Conservation (phyloP, 2,329 filamentous ascomycete genomes). For the Bipolaris oryzae region DNA sequence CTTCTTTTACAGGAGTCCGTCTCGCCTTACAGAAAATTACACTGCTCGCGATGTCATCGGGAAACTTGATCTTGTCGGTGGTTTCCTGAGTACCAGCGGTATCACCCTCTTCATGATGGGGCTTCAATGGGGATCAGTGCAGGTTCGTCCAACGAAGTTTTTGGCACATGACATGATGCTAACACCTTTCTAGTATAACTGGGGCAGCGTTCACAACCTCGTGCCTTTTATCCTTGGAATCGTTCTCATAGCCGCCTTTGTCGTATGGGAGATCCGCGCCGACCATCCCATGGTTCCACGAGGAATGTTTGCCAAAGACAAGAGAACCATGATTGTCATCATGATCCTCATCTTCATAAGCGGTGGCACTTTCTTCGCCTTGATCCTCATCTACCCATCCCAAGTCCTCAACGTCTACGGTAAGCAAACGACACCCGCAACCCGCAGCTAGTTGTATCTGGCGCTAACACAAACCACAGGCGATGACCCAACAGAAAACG, state of each 20-base stretch:
- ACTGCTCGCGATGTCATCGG: constrained; percentile 37
- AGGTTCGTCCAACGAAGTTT: constrained; percentile 21
- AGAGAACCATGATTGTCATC: constrained; percentile 40
- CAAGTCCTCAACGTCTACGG: constrained; percentile 45
- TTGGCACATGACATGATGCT: constrained; percentile 24
- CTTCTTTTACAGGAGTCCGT: constrained; percentile 52
- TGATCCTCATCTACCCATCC: constrained; percentile 46
- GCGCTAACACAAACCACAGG: constrained; percentile 21
- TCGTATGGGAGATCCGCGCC: constrained; percentile 56
- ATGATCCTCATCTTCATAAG: constrained; percentile 45
- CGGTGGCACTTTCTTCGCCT: constrained; percentile 44
- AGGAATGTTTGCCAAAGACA: constrained; percentile 38
- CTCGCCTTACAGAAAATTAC: constrained; percentile 48
- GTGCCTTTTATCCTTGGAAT: constrained; percentile 60
- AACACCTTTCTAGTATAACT: constrained; percentile 60
- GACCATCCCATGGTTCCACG: constrained; percentile 54
- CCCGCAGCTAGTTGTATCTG: neutral
- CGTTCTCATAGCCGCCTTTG: constrained; percentile 56
- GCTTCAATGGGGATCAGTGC: constrained; percentile 47
- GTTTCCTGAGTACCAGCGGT: constrained; percentile 37
- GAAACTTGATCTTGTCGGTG: constrained; percentile 43
- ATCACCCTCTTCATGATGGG: constrained; percentile 48
- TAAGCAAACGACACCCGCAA: constrained; percentile 3
- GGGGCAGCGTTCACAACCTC: constrained; percentile 62
- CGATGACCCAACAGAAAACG: constrained; percentile 67